phyloP scores from a whole-genome alignment of 1,284 basidiomycete genomes.

The Ustilago bromivora region DNA sequence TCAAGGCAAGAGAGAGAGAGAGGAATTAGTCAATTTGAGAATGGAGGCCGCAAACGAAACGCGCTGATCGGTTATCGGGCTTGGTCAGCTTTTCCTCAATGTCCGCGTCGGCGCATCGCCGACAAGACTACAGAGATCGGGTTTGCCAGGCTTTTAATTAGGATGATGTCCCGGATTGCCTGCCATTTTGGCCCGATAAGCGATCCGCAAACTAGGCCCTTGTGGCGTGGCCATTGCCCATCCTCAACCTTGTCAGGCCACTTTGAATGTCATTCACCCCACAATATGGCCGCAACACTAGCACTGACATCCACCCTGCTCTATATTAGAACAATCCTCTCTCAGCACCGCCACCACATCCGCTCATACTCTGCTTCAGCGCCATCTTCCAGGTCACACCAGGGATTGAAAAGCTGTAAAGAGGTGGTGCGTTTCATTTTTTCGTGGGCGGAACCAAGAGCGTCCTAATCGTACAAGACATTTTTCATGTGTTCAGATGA shows the following conservation, averaged over 20 bases:
- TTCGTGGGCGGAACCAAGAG: background rate
- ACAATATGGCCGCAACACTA: background rate
- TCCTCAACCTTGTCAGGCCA: slow-evolving; percentile 1
- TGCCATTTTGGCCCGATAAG: background rate
- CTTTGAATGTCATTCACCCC: background rate
- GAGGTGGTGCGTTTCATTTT: slow-evolving; percentile 31
- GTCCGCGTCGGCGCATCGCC: background rate
- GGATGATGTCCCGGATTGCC: background rate
- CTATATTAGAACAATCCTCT: background rate
- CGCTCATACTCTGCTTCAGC: background rate
- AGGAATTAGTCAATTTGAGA: no score
- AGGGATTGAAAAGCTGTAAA: slow-evolving; percentile 9
- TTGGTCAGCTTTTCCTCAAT: slow-evolving; percentile 4
- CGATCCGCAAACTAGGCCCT: background rate
- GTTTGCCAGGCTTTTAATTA: background rate
- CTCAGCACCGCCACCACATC: background rate
- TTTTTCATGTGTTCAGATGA: slow-evolving; percentile 12
- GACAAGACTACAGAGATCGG: background rate
- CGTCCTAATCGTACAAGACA: slow-evolving; percentile 5
- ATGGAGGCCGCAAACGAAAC: no score
- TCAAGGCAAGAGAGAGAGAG: no score
- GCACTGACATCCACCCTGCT: background rate
- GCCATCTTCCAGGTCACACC: background rate
- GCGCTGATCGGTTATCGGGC: slow-evolving; percentile 5
- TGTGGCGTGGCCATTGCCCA: background rate